Percentiles rank a stretch among this genome's conserved stretches.
phyloP scores from a whole-genome alignment of 78 protist genomes.

The Dictyostelium firmibasis region DNA sequence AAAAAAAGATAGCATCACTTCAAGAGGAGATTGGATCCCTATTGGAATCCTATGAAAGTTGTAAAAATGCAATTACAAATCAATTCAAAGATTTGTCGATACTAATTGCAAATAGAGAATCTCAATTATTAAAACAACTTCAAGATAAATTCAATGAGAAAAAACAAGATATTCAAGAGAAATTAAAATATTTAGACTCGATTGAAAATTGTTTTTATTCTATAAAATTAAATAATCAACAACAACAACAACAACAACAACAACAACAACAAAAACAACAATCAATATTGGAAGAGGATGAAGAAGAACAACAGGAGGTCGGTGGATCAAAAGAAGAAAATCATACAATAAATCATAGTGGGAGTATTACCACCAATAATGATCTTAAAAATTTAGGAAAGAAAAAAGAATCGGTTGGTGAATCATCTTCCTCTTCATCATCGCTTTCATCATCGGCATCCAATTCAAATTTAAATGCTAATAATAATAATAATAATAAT shows the following conservation, averaged over 20 bases:
- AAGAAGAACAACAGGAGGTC: not conserved
- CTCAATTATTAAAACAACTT: not conserved
- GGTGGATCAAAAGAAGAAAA: constrained; percentile 5
- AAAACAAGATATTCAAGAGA: not conserved
- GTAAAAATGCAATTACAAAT: constrained; percentile 2
- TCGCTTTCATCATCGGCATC: not conserved
- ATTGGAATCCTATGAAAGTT: not conserved
- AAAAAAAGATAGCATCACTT: constrained; percentile 9
- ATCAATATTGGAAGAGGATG: not conserved
- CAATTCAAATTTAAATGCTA: not conserved
- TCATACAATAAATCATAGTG: not conserved
- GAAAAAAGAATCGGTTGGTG: not conserved
- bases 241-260: not conserved
- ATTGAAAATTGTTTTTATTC: not conserved
- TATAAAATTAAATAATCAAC: not conserved
- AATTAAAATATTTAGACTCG: constrained; percentile 9
- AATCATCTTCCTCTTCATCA: not conserved
- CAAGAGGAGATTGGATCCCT: not conserved
- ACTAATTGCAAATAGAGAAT: not conserved
- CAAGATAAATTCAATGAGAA: not conserved
- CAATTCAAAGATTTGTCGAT: not conserved
- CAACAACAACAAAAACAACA: not conserved
- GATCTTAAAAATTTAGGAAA: not conserved
- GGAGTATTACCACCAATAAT: not conserved
- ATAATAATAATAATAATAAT: too few relatives aligned